Percentiles rank a stretch among this genome's conserved stretches.
These are phyloP conservation scores for Noccaea caerulescens DNA, from an alignment of 345 rosid species.

Conservation along the genomic window DNA sequence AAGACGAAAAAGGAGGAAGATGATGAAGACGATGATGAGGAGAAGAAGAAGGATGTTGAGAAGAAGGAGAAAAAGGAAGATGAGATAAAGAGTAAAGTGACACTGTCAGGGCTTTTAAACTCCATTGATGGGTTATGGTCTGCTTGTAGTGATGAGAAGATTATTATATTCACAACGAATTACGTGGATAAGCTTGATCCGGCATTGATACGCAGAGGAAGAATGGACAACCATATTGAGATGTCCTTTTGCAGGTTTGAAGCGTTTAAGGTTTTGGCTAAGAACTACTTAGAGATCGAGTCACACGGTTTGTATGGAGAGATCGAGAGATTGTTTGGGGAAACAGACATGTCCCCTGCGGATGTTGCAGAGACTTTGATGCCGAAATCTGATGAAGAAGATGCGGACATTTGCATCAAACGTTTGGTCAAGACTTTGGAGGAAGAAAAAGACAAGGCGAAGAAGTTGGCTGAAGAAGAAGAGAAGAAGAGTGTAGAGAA, in stretches of 20 bases:
- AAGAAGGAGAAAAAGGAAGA: conserved; percentile 4
- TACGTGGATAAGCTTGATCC: conserved; percentile 55
- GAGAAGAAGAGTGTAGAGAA: conserved; percentile 30
- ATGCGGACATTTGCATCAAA: conserved; percentile 43
- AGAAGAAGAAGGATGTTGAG: conserved; percentile 29
- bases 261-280: conserved; percentile 54
- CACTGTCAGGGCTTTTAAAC: conserved; percentile 57
- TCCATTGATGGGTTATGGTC: conserved; percentile 63
- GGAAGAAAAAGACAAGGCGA: conserved; percentile 41
- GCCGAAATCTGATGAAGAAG: conserved; percentile 46
- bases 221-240: conserved; percentile 60
- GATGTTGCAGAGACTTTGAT: conserved; percentile 59
- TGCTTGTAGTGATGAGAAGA: conserved; percentile 53
- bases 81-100: conserved; percentile 45
- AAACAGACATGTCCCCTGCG: conserved; percentile 47
- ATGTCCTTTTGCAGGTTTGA: conserved; percentile 52
- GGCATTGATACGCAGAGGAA: conserved; percentile 54
- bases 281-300: conserved; percentile 48
- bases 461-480: conserved; percentile 32
- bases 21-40: conserved; percentile 12
- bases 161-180: conserved; percentile 54
- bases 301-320: conserved; percentile 39
- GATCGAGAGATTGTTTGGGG: conserved; percentile 32
- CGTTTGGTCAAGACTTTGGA: conserved; percentile 46
- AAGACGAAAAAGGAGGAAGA: conserved; percentile 36